Evolutionary conservation across 345 rosid species (phyloP).

Genomic region (Aethionema arabicum): DNA sequence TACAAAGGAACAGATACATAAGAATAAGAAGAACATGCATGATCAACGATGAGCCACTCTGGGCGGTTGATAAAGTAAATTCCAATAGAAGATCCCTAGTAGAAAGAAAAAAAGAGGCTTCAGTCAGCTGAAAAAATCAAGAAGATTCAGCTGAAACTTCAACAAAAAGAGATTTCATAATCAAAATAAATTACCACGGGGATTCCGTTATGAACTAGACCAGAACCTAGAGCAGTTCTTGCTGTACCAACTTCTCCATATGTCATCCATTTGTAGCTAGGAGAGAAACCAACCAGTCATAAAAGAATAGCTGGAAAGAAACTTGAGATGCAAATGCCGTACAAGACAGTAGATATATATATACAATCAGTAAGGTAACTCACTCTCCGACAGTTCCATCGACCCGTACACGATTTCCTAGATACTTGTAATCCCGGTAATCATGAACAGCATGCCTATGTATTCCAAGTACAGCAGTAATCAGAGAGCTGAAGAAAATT

Average conservation of each 20-base stretch:
- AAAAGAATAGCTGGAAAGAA: constrained; percentile 14
- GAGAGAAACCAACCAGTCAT: background rate
- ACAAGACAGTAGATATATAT: background rate
- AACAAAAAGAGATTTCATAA: background rate
- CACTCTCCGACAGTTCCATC: constrained; percentile 99
- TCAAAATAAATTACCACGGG: constrained; percentile 42
- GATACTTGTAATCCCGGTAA: constrained; percentile 76
- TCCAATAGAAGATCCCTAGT: constrained; percentile 82
- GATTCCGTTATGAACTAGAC: constrained; percentile 67
- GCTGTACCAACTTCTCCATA: constrained; percentile 93
- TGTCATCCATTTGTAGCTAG: constrained; percentile 95
- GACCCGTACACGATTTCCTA: constrained; percentile 78
- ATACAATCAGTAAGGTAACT: constrained; percentile 34
- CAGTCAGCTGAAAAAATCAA: constrained; percentile 3
- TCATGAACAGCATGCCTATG: constrained; percentile 69
- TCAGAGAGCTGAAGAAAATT: constrained; percentile 24
- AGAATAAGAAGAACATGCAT: constrained; percentile 93
- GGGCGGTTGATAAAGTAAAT: constrained; percentile 92
- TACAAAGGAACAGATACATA: constrained; percentile 88
- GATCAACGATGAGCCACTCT: constrained; percentile 93
- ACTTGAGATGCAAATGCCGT: background rate
- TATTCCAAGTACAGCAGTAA: background rate
- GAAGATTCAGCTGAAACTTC: background rate
- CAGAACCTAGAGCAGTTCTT: constrained; percentile 83
- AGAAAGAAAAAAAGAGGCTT: constrained; percentile 10